These are phyloP conservation scores for Penicillium salamii DNA, from an alignment of 495 filamentous ascomycete genomes.

Conservation along the genomic window DNA sequence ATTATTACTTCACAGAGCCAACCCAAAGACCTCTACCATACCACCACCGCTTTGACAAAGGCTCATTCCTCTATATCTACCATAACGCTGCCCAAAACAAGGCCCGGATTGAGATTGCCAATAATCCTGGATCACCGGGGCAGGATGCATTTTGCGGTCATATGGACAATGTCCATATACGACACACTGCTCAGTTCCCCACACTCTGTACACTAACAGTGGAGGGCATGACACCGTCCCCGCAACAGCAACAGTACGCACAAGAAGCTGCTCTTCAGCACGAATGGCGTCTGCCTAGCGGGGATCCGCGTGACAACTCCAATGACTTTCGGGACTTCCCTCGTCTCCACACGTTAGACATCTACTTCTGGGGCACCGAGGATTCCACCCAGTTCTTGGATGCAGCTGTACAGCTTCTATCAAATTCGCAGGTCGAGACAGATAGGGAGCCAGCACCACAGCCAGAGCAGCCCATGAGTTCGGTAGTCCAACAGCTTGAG, in stretches of 20 bases:
- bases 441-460: constrained; percentile 45
- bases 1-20: constrained; percentile 81
- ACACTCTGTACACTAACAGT: constrained; percentile 74
- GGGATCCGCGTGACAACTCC: constrained; percentile 64
- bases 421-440: constrained; percentile 54
- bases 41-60: constrained; percentile 86
- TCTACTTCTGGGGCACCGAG: constrained; percentile 83
- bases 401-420: constrained; percentile 56
- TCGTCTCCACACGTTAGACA: constrained; percentile 76
- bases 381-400: constrained; percentile 75
- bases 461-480: constrained; percentile 59
- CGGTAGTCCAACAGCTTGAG: constrained; percentile 83
- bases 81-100: constrained; percentile 65
- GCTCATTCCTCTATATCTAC: constrained; percentile 85
- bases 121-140: constrained; percentile 78
- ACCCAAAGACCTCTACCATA: constrained; percentile 55
- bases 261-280: constrained; percentile 39
- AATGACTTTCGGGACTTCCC: constrained; percentile 72
- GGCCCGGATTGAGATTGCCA: constrained; percentile 80
- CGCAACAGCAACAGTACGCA: constrained; percentile 26
- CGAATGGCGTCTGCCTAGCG: constrained; percentile 78
- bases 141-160: constrained; percentile 86
- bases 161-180: constrained; percentile 61
- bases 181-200: constrained; percentile 75
- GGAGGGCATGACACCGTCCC: constrained; percentile 42